Percentiles rank a stretch among this genome's conserved stretches.
Evolutionary conservation across 352 stramenopile species (phyloP).

Genomic region (Phytophthora cryptogea): DNA sequence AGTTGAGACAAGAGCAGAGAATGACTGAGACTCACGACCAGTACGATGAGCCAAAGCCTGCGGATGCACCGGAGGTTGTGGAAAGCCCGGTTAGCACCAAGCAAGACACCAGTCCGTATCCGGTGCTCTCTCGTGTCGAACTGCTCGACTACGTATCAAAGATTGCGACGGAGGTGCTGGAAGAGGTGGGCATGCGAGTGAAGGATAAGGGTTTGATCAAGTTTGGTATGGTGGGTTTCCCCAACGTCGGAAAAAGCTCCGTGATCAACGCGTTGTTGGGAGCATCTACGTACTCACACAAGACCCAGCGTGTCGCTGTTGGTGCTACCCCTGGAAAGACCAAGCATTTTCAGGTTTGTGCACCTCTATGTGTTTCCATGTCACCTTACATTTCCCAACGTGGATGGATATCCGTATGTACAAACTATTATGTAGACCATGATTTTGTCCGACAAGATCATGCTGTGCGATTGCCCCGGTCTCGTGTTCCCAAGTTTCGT

Average conservation of each 20-base stretch:
- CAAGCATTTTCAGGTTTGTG: slow-evolving; percentile 98
- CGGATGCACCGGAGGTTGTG: slow-evolving; percentile 8
- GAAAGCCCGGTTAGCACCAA: neutral
- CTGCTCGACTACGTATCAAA: slow-evolving; percentile 72
- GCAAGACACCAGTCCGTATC: slow-evolving; percentile 41
- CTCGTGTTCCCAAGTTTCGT: slow-evolving; percentile 99
- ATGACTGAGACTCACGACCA: slow-evolving; percentile 41
- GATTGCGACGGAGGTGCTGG: slow-evolving; percentile 59
- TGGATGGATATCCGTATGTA: neutral
- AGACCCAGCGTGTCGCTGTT: slow-evolving; percentile 96
- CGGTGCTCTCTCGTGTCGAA: slow-evolving; percentile 73
- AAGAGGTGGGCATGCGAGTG: slow-evolving; percentile 62
- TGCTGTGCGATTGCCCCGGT: slow-evolving; percentile 99
- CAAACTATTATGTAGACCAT: slow-evolving; percentile 84
- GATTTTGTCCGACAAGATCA: slow-evolving; percentile 95
- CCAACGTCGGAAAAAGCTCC: slow-evolving; percentile 99
- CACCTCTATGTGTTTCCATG: neutral
- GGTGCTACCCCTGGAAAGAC: slow-evolving; percentile 99
- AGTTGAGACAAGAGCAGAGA: slow-evolving; percentile 48
- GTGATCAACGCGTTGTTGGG: slow-evolving; percentile 99
- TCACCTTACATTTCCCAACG: slow-evolving; percentile 1
- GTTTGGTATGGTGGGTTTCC: slow-evolving; percentile 99
- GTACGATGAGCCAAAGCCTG: slow-evolving; percentile 39
- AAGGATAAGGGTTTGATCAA: slow-evolving; percentile 89
- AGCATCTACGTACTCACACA: slow-evolving; percentile 95